These are phyloP conservation scores for Hydnomerulius pinastri DNA, from an alignment of 768 basidiomycete species.

Conservation along the genomic window DNA sequence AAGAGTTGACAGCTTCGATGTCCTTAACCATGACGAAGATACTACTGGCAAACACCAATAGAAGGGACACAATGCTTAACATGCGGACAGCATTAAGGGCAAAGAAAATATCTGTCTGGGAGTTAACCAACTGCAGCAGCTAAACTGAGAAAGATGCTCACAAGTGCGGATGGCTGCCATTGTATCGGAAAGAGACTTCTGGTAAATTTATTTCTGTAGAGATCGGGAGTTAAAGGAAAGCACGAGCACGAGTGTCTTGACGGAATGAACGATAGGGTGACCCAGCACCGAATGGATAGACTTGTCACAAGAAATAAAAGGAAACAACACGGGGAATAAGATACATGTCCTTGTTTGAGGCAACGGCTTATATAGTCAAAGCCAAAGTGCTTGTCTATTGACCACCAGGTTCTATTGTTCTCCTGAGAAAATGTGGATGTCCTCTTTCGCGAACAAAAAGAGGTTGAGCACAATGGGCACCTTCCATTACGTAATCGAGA, in stretches of 20 bases:
- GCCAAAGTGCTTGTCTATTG: slow-evolving; percentile 10
- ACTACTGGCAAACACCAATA: slow-evolving; percentile 80
- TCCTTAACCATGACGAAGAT: slow-evolving; percentile 74
- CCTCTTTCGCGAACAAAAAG: slow-evolving; percentile 6
- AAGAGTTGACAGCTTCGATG: slow-evolving; percentile 72
- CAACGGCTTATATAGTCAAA: slow-evolving; percentile 24
- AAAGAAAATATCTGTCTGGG: slow-evolving; percentile 58
- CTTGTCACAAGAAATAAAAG: slow-evolving; percentile 8
- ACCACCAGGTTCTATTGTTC: slow-evolving; percentile 32
- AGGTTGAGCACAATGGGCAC: slow-evolving; percentile 6
- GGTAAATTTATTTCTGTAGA: background rate
- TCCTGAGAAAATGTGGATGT: slow-evolving; percentile 10
- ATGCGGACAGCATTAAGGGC: slow-evolving; percentile 77
- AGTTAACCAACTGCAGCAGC: slow-evolving; percentile 1
- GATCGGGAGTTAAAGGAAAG: slow-evolving; percentile 1
- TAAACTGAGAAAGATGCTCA: slow-evolving; percentile 29
- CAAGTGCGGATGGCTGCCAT: slow-evolving; percentile 44
- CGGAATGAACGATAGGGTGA: slow-evolving; percentile 24
- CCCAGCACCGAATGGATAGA: slow-evolving; percentile 31
- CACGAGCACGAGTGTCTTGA: slow-evolving; percentile 16
- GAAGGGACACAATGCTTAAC: slow-evolving; percentile 75
- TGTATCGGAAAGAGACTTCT: background rate
- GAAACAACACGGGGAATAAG: slow-evolving; percentile 7
- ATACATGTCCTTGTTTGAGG: background rate
- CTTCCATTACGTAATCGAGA: slow-evolving; percentile 2